Conservation (phyloP, 2,329 filamentous ascomycete genomes). For the Knoxdaviesia capensis region DNA sequence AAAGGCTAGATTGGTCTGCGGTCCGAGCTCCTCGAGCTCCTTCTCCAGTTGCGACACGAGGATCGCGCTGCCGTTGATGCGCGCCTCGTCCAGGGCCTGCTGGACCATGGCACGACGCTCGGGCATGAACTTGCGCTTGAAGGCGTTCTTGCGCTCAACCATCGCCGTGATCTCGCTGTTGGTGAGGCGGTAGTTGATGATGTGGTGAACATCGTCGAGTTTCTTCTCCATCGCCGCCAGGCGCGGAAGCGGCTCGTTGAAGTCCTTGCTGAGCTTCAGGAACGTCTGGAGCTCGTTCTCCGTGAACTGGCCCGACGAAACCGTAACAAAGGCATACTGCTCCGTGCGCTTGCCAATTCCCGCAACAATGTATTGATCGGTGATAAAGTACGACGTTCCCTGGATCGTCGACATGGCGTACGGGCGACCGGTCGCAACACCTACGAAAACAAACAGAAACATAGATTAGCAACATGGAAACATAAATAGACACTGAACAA, state of each 20-base stretch:
- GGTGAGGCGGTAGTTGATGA: slow-evolving; percentile 67
- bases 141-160: slow-evolving; percentile 46
- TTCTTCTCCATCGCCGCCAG: slow-evolving; percentile 49
- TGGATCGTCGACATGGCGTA: slow-evolving; percentile 70
- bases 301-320: slow-evolving; percentile 71
- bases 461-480: no score
- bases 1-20: slow-evolving; percentile 49
- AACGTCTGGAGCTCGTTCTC: slow-evolving; percentile 19
- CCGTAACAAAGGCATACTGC: slow-evolving; percentile 77
- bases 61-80: slow-evolving; percentile 39
- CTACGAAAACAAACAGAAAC: slow-evolving; percentile 19
- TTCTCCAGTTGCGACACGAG: slow-evolving; percentile 32
- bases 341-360: slow-evolving; percentile 68
- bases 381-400: slow-evolving; percentile 44
- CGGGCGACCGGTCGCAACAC: slow-evolving; percentile 57
- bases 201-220: slow-evolving; percentile 57
- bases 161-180: slow-evolving; percentile 66
- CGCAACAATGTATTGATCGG: slow-evolving; percentile 66
- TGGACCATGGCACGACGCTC: slow-evolving; percentile 48
- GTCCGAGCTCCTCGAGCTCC: slow-evolving; percentile 40
- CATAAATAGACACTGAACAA: no score
- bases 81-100: slow-evolving; percentile 45
- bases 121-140: slow-evolving; percentile 46
- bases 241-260: slow-evolving; percentile 45
- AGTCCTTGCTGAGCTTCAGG: not conserved